A percentile compares a stretch with the other conserved stretches of the same genome.
Conservation (phyloP, 1,284 basidiomycete species). For the Irpex sp. region DNA sequence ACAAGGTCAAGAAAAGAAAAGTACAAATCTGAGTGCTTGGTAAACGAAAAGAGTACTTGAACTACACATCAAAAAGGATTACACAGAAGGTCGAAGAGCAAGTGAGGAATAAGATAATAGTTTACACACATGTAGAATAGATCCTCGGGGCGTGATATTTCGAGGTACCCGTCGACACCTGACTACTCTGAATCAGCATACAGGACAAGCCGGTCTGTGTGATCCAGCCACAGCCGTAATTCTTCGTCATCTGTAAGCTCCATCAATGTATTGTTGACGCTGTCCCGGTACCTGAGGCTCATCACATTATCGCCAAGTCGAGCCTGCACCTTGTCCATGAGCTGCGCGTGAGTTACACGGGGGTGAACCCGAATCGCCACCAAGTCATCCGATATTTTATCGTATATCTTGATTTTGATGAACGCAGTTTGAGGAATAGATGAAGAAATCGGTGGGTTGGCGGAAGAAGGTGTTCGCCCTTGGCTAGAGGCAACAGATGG, state of each 20-base stretch:
- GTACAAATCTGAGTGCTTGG: slow-evolving; percentile 2
- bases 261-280: slow-evolving; percentile 59
- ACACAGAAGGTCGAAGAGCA: slow-evolving; percentile 12
- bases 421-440: slow-evolving; percentile 79
- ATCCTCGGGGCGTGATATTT: slow-evolving; percentile 10
- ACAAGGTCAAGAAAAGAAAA: neutral
- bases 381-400: slow-evolving; percentile 87
- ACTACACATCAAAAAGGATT: slow-evolving; percentile 9
- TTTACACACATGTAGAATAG: slow-evolving; percentile 16
- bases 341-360: slow-evolving; percentile 78
- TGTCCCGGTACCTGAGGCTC: slow-evolving; percentile 73
- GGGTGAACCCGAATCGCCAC: slow-evolving; percentile 98
- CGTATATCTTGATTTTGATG: slow-evolving; percentile 98
- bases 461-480: slow-evolving; percentile 52
- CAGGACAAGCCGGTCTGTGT: slow-evolving; percentile 84
- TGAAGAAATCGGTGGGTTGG: slow-evolving; percentile 71
- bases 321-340: slow-evolving; percentile 89
- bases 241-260: slow-evolving; percentile 70
- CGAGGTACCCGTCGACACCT: neutral
- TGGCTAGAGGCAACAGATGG: slow-evolving; percentile 35
- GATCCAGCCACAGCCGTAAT: slow-evolving; percentile 78
- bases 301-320: slow-evolving; percentile 78
- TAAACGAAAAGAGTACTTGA: slow-evolving; percentile 2
- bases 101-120: slow-evolving; percentile 9
- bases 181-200: slow-evolving; percentile 62